Base-by-base conservation (phyloP, 257 asterid genomes). In the Nyctanthes arbortristis region DNA sequence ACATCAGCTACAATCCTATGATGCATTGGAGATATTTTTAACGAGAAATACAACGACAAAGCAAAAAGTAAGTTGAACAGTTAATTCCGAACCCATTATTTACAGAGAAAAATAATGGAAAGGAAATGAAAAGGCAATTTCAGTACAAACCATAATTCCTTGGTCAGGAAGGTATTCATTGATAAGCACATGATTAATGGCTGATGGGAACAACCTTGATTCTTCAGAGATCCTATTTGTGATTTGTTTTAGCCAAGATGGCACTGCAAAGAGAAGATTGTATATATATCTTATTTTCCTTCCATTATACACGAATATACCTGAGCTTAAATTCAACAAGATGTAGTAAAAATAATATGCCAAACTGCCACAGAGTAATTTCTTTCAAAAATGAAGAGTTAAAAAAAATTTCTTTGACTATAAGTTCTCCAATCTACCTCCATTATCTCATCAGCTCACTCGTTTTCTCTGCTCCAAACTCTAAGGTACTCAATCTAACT, bases 181-280 rank as follows among this genome's bases (percentile, higher is more conserved):
- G 78, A 91, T 91, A 57, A 94, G 96, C 75, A 94, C 96, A 37
- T 94, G 99, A 80, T 94, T 94, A 71, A 94, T 89, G 29, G 85
- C 80, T 14, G 97, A 86, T 5, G 96, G 96, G 73, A 91, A 94
- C 80, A 90, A 55, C 74, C 79, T 70, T 30, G 91, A 80, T 47
- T 82, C 84, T 65, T 87, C 85, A 16, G 4, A 76, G 75, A 90
- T 85, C 81, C 84, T 87, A 57, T 72, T 66, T 0, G 98, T 87
- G 28, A 93, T 77, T 49, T 62, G 74, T 61, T 78, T 83, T 6
- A 93, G 85, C 96, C 98, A 93, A 55, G 84, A 77, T 20, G 98
- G 98, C 89, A 93, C 98, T 92, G 89, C 87, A 82, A 83, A 75
- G 65, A 73, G 74, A 62, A 79, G 63, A 63, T 31, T 67, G 29